A percentile compares a stretch with the other conserved stretches of the same genome.
Evolutionary conservation across 2,329 filamentous ascomycete species (phyloP).

Genomic region (Diaporthe citriasiana): DNA sequence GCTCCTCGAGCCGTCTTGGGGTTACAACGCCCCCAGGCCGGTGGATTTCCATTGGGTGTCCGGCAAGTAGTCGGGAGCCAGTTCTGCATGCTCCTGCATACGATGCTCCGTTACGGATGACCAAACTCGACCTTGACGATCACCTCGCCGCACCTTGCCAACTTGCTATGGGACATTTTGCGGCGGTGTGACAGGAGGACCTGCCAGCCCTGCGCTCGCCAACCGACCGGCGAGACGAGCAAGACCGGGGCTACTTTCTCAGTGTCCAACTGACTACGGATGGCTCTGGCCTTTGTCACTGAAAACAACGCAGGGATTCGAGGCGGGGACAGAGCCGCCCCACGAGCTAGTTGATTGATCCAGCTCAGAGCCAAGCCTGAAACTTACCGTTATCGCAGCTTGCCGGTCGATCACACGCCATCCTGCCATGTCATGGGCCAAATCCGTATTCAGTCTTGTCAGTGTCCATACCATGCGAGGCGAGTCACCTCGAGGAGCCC

Average conservation of each 20-base stretch:
- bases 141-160: slow-evolving; percentile 13
- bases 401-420: slow-evolving; percentile 33
- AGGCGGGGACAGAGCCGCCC: slow-evolving; percentile 8
- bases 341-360: slow-evolving; percentile 13
- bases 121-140: slow-evolving; percentile 27
- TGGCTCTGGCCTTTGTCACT: background rate
- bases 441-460: slow-evolving; percentile 9
- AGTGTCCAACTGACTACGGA: slow-evolving; percentile 3
- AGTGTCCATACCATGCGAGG: background rate
- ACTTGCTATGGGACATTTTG: background rate
- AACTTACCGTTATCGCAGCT: slow-evolving; percentile 26
- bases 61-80: slow-evolving; percentile 23
- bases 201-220: background rate
- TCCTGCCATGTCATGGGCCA: slow-evolving; percentile 8
- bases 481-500: slow-evolving; percentile 1
- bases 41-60: slow-evolving; percentile 38
- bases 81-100: slow-evolving; percentile 41
- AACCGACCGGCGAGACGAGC: background rate
- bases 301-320: background rate
- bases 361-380: slow-evolving; percentile 34
- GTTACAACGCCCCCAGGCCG: slow-evolving; percentile 32
- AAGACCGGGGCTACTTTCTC: background rate
- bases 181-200: slow-evolving; percentile 20
- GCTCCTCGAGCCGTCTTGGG: slow-evolving; percentile 1
- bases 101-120: slow-evolving; percentile 36